Conservation (phyloP, 2,329 filamentous ascomycete species). For the Pseudogymnoascus sp. region DNA sequence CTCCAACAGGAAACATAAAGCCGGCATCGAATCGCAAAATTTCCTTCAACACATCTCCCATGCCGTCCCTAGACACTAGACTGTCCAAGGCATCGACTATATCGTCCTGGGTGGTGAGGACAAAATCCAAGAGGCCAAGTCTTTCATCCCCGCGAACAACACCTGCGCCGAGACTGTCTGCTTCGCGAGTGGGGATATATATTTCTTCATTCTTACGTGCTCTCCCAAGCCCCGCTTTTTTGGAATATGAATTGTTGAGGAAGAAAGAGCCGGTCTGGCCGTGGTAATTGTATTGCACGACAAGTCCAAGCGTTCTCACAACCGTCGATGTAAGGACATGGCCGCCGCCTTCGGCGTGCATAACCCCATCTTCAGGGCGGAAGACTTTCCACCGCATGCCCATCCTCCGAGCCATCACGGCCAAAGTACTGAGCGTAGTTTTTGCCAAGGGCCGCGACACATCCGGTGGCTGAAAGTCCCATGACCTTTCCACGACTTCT, state of each 20-base stretch:
- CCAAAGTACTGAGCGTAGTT: slow-evolving; percentile 29
- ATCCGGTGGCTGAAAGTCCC: slow-evolving; percentile 32
- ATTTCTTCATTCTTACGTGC: slow-evolving; percentile 17
- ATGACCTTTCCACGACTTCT: slow-evolving; percentile 29
- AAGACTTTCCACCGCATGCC: slow-evolving; percentile 29
- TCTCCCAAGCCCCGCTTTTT: neutral
- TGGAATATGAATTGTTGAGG: neutral
- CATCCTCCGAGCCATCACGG: slow-evolving; percentile 30
- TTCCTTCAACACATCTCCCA: slow-evolving; percentile 11
- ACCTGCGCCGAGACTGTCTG: slow-evolving; percentile 18
- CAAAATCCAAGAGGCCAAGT: slow-evolving; percentile 17
- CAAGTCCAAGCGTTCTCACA: slow-evolving; percentile 23
- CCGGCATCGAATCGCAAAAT: slow-evolving; percentile 15
- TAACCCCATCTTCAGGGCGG: slow-evolving; percentile 21
- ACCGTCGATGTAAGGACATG: slow-evolving; percentile 30
- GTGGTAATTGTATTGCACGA: slow-evolving; percentile 20
- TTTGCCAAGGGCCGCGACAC: slow-evolving; percentile 31
- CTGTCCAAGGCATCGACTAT: slow-evolving; percentile 16
- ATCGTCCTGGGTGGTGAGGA: slow-evolving; percentile 16
- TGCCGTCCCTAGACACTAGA: slow-evolving; percentile 12
- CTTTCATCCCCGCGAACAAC: slow-evolving; percentile 14
- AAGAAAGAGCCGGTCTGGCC: slow-evolving; percentile 10
- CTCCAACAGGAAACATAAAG: slow-evolving; percentile 16
- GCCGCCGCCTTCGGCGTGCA: slow-evolving; percentile 31
- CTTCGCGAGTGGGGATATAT: slow-evolving; percentile 16